Base-by-base conservation (phyloP, 208 protist species). In the Acanthamoeba sp. region DNA sequence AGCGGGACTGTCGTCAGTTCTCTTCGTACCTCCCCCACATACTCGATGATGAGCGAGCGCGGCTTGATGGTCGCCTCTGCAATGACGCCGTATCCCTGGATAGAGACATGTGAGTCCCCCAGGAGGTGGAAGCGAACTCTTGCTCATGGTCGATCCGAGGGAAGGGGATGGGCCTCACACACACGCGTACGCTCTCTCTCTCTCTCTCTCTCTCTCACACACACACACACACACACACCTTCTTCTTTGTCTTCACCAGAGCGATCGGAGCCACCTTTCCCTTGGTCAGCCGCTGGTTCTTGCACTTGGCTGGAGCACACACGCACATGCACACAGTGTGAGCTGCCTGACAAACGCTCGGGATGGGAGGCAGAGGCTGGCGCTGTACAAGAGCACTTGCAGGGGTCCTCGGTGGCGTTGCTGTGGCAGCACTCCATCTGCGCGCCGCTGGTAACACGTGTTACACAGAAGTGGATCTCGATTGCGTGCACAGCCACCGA, bases 201-300 rank as follows among this genome's bases (percentile, higher is more conserved):
- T n/a, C n/a, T n/a, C n/a, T n/a, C n/a, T n/a, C n/a, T n/a, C n/a
- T n/a, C n/a, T n/a, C n/a, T n/a, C n/a, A n/a, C n/a, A n/a, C n/a
- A n/a, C n/a, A n/a, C n/a, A n/a, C n/a, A n/a, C n/a, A n/a, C n/a
- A 57, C 18, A 22, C 50, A 24, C 16, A 64, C 57, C 57, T 64
- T 64, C 27, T 64, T 64, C 22, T 9, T 24, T 24, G 64, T 71
- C 64, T 71, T 38, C 14, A 71, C 64, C 64, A 71, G 9, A 9
- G 64, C 27, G 5, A 71, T 24, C 12, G 64, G 64, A 32, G 29
- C 64, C n/a, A 71, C 64, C 29, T 32, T 38, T 24, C 64, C 32
- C 29, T 38, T 71, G 12, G 64, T 71, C 32, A 71, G 64, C 29
- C 64, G 64, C 29, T 71, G 64, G 64, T 71, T 71, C 64, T 71